A percentile compares a stretch with the other conserved stretches of the same genome.
phyloP scores from a whole-genome alignment of 495 filamentous ascomycete genomes.

The Penicillium mononematosum region DNA sequence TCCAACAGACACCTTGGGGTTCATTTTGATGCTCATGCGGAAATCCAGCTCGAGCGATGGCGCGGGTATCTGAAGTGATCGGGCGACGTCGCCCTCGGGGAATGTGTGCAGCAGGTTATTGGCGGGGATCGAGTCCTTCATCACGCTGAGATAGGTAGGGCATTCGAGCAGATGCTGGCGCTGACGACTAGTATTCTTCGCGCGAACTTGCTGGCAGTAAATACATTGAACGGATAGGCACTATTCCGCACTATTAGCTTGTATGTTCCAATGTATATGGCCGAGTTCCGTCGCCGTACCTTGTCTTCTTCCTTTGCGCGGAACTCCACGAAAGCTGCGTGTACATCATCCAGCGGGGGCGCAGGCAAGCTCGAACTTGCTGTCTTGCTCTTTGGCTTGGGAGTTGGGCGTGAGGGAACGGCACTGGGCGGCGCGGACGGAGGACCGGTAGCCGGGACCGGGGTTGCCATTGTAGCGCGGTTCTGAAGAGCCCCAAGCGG shows the following conservation, averaged over 20 bases:
- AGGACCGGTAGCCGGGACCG: constrained; percentile 32
- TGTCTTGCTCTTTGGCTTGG: constrained; percentile 45
- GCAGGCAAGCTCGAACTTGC: constrained; percentile 42
- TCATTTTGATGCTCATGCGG: constrained; percentile 61
- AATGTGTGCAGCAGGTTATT: constrained; percentile 57
- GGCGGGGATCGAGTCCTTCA: constrained; percentile 59
- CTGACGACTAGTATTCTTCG: constrained; percentile 57
- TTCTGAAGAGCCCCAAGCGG: constrained; percentile 42
- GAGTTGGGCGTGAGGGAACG: constrained; percentile 37
- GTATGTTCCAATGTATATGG: neutral
- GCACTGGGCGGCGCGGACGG: constrained; percentile 34
- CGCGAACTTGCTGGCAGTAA: constrained; percentile 57
- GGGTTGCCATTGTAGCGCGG: constrained; percentile 41
- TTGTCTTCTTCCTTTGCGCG: constrained; percentile 59
- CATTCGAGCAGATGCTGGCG: constrained; percentile 56
- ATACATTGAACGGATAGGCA: constrained; percentile 59
- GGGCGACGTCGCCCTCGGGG: constrained; percentile 53
- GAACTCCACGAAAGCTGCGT: constrained; percentile 57
- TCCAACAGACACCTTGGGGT: constrained; percentile 54
- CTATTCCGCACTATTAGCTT: constrained; percentile 26
- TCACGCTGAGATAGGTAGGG: constrained; percentile 54
- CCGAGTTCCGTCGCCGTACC: constrained; percentile 29
- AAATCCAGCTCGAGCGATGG: constrained; percentile 60
- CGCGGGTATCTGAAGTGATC: constrained; percentile 53
- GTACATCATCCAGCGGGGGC: constrained; percentile 52